phyloP scores from a whole-genome alignment of 352 stramenopile genomes.

The Thraustotheca clavata region DNA sequence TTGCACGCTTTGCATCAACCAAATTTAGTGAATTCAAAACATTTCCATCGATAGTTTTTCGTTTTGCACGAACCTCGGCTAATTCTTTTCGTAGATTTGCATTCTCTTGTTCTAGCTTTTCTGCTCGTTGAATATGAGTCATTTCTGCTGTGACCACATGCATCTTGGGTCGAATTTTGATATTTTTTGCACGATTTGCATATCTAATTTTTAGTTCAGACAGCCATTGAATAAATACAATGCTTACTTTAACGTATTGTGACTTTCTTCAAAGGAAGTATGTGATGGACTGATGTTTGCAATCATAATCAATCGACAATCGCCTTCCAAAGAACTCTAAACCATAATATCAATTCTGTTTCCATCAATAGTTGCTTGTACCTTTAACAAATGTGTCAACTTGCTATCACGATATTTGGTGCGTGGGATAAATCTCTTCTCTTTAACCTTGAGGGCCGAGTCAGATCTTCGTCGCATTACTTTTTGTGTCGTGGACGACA shows the following conservation, averaged over 20 bases:
- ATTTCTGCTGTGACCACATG: constrained; percentile 75
- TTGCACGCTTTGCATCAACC: constrained; percentile 1
- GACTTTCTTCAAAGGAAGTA: constrained; percentile 77
- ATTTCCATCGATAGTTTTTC: constrained; percentile 31
- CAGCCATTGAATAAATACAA: not conserved
- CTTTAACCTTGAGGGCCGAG: constrained; percentile 27
- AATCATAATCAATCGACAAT: constrained; percentile 88
- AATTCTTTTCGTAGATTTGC: constrained; percentile 32
- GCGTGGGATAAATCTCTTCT: constrained; percentile 23
- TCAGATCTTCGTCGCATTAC: constrained; percentile 13
- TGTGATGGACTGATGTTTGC: constrained; percentile 75
- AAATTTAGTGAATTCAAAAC: constrained; percentile 32
- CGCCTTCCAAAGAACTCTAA: constrained; percentile 80
- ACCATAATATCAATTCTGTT: not conserved
- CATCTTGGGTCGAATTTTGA: constrained; percentile 79
- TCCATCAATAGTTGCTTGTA: constrained; percentile 18
- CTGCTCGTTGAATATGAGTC: constrained; percentile 50
- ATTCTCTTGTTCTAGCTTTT: constrained; percentile 49
- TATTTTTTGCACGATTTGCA: constrained; percentile 86
- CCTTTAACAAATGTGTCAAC: constrained; percentile 79
- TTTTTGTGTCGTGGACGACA: constrained; percentile 27
- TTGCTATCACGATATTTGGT: constrained; percentile 78
- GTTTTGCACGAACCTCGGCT: constrained; percentile 29
- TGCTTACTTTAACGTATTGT: constrained; percentile 83
- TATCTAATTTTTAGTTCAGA: constrained; percentile 26